Evolutionary conservation across 2,329 filamentous ascomycete genomes (phyloP).

Genomic region (Neofusicoccum sp.): DNA sequence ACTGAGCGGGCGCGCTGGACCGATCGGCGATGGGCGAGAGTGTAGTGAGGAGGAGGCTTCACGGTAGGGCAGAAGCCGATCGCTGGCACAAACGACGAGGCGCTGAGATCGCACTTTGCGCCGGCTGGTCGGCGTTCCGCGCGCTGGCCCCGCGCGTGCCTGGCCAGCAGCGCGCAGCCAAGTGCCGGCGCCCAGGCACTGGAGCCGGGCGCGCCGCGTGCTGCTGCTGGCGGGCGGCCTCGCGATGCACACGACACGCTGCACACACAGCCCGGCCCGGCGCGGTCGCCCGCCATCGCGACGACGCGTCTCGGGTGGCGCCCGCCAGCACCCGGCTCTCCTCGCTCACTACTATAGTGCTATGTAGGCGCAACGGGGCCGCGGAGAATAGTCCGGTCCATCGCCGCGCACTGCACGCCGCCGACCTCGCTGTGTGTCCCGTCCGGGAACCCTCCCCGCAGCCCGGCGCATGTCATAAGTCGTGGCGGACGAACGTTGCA

Average conservation of each 20-base stretch:
- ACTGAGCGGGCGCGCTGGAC: slow-evolving; percentile 6
- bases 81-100: slow-evolving; percentile 16
- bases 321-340: not conserved
- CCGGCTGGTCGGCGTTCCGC: slow-evolving; percentile 1
- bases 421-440: not conserved
- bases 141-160: no score
- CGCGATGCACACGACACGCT: not conserved
- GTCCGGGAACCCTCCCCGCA: not conserved
- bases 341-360: no score
- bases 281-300: not conserved
- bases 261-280: not conserved
- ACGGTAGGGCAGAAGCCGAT: slow-evolving; percentile 12
- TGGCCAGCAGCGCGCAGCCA: no score
- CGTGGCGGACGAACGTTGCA: not conserved
- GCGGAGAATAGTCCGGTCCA: no score
- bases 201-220: no score
- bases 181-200: no score
- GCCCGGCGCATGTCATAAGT: not conserved
- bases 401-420: not conserved
- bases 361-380: no score
- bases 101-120: slow-evolving; percentile 16
- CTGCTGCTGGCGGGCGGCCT: not conserved
- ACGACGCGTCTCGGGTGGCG: not conserved
- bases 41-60: slow-evolving; percentile 15
- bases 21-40: slow-evolving; percentile 18